These are phyloP conservation scores for Flueggea neowawraea DNA, from an alignment of 441 rosid genomes.

Conservation along the genomic window DNA sequence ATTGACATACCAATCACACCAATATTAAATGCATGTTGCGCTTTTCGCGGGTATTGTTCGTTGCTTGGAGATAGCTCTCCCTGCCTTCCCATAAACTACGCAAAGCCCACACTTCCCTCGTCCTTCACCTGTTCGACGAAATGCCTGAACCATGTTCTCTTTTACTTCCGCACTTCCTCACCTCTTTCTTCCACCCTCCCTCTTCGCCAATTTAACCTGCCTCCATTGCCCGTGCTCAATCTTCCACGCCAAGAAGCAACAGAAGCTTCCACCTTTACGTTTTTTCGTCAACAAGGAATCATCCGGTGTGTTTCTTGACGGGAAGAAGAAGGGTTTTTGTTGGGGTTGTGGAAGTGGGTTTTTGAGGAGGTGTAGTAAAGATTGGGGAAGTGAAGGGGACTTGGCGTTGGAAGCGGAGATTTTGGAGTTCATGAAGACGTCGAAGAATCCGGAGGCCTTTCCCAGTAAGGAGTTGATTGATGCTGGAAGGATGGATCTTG, in stretches of 20 bases:
- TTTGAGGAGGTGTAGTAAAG: constrained; percentile 40
- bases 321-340: constrained; percentile 26
- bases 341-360: constrained; percentile 33
- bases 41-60: constrained; percentile 12
- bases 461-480: constrained; percentile 62
- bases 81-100: not conserved
- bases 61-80: constrained; percentile 7
- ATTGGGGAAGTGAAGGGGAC: constrained; percentile 42
- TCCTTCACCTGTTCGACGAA: constrained; percentile 56
- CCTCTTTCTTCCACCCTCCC: constrained; percentile 19
- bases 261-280: constrained; percentile 9
- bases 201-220: constrained; percentile 28
- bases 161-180: constrained; percentile 31
- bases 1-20: not conserved
- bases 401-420: constrained; percentile 67
- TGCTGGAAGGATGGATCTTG: constrained; percentile 77
- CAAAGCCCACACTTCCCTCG: not conserved
- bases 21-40: constrained; percentile 2
- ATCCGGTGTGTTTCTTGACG: constrained; percentile 25
- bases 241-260: constrained; percentile 14
- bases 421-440: constrained; percentile 74
- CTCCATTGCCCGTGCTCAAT: constrained; percentile 16
- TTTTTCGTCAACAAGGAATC: constrained; percentile 17
- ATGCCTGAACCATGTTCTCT: constrained; percentile 85
- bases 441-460: constrained; percentile 56